Evolutionary conservation across 805 yeast genomes (phyloP), one percentile per base, ranked within the genome.

Genomic region (Lachancea sp.): DNA sequence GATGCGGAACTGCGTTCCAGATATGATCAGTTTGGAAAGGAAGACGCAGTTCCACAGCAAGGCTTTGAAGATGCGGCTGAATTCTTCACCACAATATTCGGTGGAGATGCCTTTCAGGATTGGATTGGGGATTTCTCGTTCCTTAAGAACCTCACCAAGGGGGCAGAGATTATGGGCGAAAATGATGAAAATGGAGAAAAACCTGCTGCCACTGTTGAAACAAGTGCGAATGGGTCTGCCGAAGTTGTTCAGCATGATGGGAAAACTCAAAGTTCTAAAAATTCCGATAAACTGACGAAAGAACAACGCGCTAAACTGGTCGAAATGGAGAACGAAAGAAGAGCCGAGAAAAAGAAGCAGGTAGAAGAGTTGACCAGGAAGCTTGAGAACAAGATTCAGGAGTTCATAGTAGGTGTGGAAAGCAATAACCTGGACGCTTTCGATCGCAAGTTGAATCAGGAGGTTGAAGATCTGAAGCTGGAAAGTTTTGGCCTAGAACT

Each of bases 401-500:
- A 64, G 21, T 70, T 70, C 46, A 52, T 66, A 9, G 63, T 69
- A 22, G 73, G 80, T 3, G 66, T 65, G 13, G 67, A 69, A 36
- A 70, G 71, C 21, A 57, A 73, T 21, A 75, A 78, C 12, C 55
- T 76, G 28, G 63, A 60, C 6, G 70, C 69, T 5, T 83, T 75
- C 54, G 64, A 60, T n/a, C 52, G 53, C 9, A 77, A 77, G 49
- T 65, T 84, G 21, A 62, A 65, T 29, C 66, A 68, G 40, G 92
- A 84, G 55, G 75, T 83, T 32, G 89, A 83, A 50, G 83, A 83
- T 46, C 68, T 92, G 57, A 92, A 92, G 61, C 77, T 87, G 73
- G 98, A 92, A 69, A 85, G 96, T 40, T 92, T 92, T 66, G 99
- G 99, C 11, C 64, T 90, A 37, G 95, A 90, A 63, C 70, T 92